A percentile compares a stretch with the other conserved stretches of the same genome.
Evolutionary conservation across 306 rosid species (phyloP).

Genomic region (Quillaja saponaria): DNA sequence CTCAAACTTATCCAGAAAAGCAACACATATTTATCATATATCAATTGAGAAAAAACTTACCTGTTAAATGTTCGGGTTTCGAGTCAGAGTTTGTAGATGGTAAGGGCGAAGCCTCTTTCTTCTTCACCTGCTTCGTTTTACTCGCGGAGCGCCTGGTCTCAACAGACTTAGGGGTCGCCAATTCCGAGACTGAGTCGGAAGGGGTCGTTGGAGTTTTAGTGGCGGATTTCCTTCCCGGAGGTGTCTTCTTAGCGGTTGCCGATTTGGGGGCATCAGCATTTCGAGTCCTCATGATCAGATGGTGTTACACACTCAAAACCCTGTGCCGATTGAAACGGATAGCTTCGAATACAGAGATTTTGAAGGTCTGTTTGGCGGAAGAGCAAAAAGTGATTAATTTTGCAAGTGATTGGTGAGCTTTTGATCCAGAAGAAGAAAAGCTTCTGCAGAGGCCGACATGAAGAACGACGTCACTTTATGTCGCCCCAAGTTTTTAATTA

Average conservation of each 20-base stretch:
- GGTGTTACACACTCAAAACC: no score
- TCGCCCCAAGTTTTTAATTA: no score
- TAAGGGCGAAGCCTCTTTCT: slow-evolving; percentile 43
- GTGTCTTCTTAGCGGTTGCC: slow-evolving; percentile 47
- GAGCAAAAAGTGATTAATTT: no score
- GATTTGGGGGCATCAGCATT: slow-evolving; percentile 46
- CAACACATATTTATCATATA: not conserved
- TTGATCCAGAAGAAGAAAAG: no score
- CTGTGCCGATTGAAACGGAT: no score
- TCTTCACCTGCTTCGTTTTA: slow-evolving; percentile 45
- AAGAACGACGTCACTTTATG: no score
- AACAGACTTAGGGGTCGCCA: slow-evolving; percentile 21
- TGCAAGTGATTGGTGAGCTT: no score
- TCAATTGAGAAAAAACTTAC: slow-evolving; percentile 28
- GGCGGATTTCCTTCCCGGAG: slow-evolving; percentile 49
- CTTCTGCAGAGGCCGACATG: no score
- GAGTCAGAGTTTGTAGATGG: slow-evolving; percentile 26
- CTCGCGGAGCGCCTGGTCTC: slow-evolving; percentile 41
- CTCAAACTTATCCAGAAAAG: not conserved
- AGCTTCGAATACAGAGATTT: no score
- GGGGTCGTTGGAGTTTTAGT: slow-evolving; percentile 35
- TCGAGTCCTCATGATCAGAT: slow-evolving; percentile 57
- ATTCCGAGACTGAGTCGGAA: slow-evolving; percentile 8
- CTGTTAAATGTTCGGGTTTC: slow-evolving; percentile 36
- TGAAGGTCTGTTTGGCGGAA: no score